Evolutionary conservation across 768 basidiomycete species (phyloP).

Genomic region (Lentinula sp.): DNA sequence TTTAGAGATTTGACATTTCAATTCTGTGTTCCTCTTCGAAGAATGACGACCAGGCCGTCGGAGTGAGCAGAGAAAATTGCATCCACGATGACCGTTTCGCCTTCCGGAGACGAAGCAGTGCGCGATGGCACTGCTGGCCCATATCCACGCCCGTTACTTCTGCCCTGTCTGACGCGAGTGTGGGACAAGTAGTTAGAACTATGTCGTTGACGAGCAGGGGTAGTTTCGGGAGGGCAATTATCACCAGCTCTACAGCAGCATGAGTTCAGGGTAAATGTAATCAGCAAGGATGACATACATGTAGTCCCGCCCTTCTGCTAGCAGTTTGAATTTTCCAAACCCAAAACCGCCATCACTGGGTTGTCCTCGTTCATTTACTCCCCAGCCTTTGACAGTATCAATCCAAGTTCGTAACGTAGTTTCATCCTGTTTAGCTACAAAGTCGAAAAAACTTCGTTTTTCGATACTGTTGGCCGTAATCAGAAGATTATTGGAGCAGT

Average conservation of each 20-base stretch:
- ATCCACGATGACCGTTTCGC: slow-evolving; percentile 50
- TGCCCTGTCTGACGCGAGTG: not conserved
- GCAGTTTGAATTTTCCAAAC: slow-evolving; percentile 63
- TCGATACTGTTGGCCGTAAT: slow-evolving; percentile 53
- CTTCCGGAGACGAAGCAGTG: not conserved
- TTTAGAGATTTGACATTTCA: slow-evolving; percentile 1
- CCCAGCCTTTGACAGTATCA: slow-evolving; percentile 74
- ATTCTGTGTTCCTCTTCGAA: slow-evolving; percentile 39
- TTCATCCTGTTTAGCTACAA: slow-evolving; percentile 62
- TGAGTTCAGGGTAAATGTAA: not conserved
- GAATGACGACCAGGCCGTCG: slow-evolving; percentile 76
- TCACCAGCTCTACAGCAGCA: not conserved
- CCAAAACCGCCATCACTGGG: slow-evolving; percentile 84
- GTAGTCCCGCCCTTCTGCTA: slow-evolving; percentile 57
- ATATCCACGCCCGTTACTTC: not conserved
- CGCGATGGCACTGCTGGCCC: not conserved
- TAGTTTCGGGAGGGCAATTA: not conserved
- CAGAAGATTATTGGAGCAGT: slow-evolving; percentile 71
- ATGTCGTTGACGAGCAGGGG: not conserved
- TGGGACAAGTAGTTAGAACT: not conserved
- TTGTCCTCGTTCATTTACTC: slow-evolving; percentile 78
- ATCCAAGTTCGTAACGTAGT: slow-evolving; percentile 66
- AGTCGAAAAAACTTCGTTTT: slow-evolving; percentile 70
- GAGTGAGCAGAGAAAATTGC: slow-evolving; percentile 85
- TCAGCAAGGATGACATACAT: slow-evolving; percentile 30